Evolutionary conservation across 805 yeast species (phyloP), one percentile per base, ranked within the genome.

Genomic region (Starmerella potacharoeniae): DNA sequence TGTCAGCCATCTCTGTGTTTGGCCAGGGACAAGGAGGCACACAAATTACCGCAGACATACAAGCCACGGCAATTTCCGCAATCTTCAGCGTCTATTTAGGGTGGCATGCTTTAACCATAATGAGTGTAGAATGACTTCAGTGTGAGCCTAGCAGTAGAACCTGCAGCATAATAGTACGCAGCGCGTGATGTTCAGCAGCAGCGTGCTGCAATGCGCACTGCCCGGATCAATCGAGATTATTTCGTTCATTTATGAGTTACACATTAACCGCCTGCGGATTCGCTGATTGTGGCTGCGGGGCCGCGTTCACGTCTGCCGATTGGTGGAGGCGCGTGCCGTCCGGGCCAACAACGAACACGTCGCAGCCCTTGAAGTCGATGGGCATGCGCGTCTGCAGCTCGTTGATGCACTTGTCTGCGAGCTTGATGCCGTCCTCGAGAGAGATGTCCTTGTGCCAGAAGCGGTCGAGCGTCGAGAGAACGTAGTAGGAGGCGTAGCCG

Each of bases 401-500:
- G 55, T 76, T 77, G 55, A 86, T 75, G 71, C 97, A 89, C 66
- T 76, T 66, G 59, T 80, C 75, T 67, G 90, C 76, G 62, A 93
- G 75, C 48, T 81, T 76, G 57, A 91, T 67, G 2, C 97, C 98
- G 57, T 88, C 91, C 40, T 82, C 87, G 42, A 79, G 69, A 6
- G 78, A 73, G 82, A 90, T 79, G 63, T 82, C 90, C 44, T 81
- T 76, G 67, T 83, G 78, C 72, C 90, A 89, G 71, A 89, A 96
- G 63, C 84, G 89, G 73, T 93, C 98, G 62, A 93, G 76, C 60
- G 91, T 73, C 1, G 97, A 86, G 69, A 88, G 78, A 35, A 95
- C 82, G 69, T 93, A 93, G 71, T 91, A 93, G 1, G 95, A 95
- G n/a, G 97, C 95, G 67, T 93, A 93, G 11, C 98, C 98, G 69